Conservation (phyloP, 208 protist genomes). For the Leishmania amazonensis region DNA sequence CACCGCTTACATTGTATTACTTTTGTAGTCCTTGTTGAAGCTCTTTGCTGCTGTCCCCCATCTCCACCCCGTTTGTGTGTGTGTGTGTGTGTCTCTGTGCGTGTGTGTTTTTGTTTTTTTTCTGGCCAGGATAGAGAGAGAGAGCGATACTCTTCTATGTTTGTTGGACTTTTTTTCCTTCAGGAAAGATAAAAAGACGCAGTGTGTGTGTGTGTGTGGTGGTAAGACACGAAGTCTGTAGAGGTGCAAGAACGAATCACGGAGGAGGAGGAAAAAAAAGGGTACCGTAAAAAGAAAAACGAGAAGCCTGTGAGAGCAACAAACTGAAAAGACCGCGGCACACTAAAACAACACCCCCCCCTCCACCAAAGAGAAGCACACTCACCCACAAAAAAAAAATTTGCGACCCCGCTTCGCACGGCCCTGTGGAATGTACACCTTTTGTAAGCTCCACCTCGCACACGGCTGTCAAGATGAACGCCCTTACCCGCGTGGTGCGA, state of each 20-base stretch:
- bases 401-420: background rate
- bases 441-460: conserved; percentile 2
- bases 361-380: background rate
- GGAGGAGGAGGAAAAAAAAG: background rate
- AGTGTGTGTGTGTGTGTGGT: background rate
- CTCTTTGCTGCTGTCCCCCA: background rate
- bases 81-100: background rate
- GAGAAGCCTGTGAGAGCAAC: background rate
- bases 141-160: background rate
- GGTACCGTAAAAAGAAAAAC: background rate
- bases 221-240: background rate
- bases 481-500: background rate
- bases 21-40: background rate
- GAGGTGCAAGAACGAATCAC: background rate
- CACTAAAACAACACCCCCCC: background rate
- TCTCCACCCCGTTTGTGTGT: background rate
- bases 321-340: background rate
- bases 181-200: background rate
- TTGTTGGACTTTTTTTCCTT: too few species aligned
- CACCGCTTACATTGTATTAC: background rate
- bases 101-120: background rate
- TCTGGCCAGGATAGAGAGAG: background rate
- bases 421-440: background rate
- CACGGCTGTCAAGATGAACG: background rate
- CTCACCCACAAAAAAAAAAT: background rate